These are phyloP conservation scores for Aspergillus sp. DNA, from an alignment of 2,329 filamentous ascomycete species.

Conservation along the genomic window DNA sequence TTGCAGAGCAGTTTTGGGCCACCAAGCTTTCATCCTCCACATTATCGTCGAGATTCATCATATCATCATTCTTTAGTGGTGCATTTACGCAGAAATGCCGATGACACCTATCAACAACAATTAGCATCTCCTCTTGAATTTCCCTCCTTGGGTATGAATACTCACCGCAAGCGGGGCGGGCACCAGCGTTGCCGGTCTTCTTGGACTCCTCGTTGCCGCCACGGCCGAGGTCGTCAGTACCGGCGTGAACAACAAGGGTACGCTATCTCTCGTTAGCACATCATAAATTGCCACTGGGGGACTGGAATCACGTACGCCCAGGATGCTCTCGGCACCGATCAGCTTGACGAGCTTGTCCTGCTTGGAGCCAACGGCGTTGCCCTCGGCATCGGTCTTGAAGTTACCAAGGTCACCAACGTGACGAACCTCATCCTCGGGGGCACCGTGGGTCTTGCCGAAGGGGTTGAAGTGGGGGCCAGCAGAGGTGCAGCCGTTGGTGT, in stretches of 20 bases:
- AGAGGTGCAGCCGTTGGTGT: slow-evolving; percentile 99
- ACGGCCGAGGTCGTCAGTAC: slow-evolving; percentile 95
- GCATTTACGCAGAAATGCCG: slow-evolving; percentile 72
- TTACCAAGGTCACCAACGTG: slow-evolving; percentile 98
- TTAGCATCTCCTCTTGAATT: neutral
- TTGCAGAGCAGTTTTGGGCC: slow-evolving; percentile 11
- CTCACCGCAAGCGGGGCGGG: slow-evolving; percentile 90
- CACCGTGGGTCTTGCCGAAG: slow-evolving; percentile 86
- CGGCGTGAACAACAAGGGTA: slow-evolving; percentile 90
- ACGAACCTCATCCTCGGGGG: slow-evolving; percentile 75
- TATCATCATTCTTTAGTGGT: slow-evolving; percentile 9
- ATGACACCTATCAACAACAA: slow-evolving; percentile 66
- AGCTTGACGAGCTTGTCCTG: slow-evolving; percentile 86
- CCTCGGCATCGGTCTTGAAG: slow-evolving; percentile 91
- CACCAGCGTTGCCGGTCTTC: slow-evolving; percentile 96
- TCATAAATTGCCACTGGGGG: neutral
- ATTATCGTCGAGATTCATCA: slow-evolving; percentile 16
- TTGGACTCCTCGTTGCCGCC: slow-evolving; percentile 90
- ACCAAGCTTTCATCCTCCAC: slow-evolving; percentile 10
- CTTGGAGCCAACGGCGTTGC: slow-evolving; percentile 79
- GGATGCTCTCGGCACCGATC: slow-evolving; percentile 91
- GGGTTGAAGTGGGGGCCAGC: slow-evolving; percentile 99
- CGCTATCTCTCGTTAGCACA: slow-evolving; percentile 56
- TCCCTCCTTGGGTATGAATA: slow-evolving; percentile 13
- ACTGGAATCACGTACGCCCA: slow-evolving; percentile 65